Evolutionary conservation across 495 filamentous ascomycete genomes (phyloP), one percentile per base, ranked within the genome.

Genomic region (Margaritispora aquatica): DNA sequence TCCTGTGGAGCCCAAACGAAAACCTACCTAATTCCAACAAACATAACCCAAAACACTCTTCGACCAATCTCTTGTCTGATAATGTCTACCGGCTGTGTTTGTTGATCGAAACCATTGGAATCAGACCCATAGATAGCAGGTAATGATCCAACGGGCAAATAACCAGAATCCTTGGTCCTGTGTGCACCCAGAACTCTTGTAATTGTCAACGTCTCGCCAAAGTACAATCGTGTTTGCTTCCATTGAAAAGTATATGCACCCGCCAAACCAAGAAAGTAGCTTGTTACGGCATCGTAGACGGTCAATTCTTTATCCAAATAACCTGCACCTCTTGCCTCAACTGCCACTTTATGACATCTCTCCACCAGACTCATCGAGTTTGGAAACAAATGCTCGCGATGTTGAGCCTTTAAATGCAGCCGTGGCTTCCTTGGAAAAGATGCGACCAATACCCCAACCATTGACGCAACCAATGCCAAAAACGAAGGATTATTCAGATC

Each of bases 201-300:
- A 65, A 94, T 89, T 1, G 82, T 83, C 69, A 88, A 74, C 48
- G 87, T 85, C 71, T 94, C 88, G 2, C 80, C 78, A 58, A 93
- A 77, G 69, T 91, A 93, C 10, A 86, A 73, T 34, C 84, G 80
- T 64, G 82, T 86, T 1, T 79, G 73, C 51, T 83, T 81, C 73
- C 83, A 84, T 58, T 87, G 81, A 65, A 85, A 82, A 0, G 84
- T 86, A 68, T 90, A 88, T 1, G 77, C 80, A 2, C 82, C 82
- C n/a, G 84, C 84, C 23, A 92, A 68, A 2, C 79, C 88, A 13
- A 94, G 71, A 62, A 93, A 88, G 66, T 92, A 95, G 71, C 89
- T 94, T n/a, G 87, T 89, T 0, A 84, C 84, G 0, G 89, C 89
- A 71, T 95, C 90, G 59, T 94, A 87, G 1, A 94, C 80, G 1